Conservation (phyloP, 805 yeast species). For the Starmera pachycereana region DNA sequence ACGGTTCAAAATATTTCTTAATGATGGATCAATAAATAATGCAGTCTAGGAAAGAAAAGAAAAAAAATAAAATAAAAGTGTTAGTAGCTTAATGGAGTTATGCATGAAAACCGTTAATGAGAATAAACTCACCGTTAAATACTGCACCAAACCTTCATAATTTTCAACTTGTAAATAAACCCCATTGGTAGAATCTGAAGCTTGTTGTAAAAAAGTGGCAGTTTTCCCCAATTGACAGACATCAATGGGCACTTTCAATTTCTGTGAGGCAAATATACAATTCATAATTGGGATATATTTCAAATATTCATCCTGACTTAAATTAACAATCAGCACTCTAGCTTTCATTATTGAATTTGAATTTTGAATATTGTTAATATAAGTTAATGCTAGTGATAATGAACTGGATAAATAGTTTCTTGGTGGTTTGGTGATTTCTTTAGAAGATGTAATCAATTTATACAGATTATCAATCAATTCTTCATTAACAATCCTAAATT, state of each 20-base stretch:
- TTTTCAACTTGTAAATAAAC: slow-evolving; percentile 61
- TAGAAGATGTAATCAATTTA: slow-evolving; percentile 18
- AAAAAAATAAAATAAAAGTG: not conserved
- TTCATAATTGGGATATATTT: slow-evolving; percentile 93
- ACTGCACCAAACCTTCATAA: slow-evolving; percentile 74
- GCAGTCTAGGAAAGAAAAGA: slow-evolving; percentile 39
- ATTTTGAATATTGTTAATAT: slow-evolving; percentile 50
- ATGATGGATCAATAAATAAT: slow-evolving; percentile 74
- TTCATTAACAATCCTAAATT: slow-evolving; percentile 72
- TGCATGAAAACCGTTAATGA: not conserved
- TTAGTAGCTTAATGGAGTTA: too few relatives aligned
- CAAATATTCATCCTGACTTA: slow-evolving; percentile 65
- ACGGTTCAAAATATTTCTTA: slow-evolving; percentile 63
- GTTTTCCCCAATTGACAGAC: slow-evolving; percentile 70
- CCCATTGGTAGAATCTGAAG: slow-evolving; percentile 91
- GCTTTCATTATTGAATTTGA: slow-evolving; percentile 44
- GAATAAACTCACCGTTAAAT: slow-evolving; percentile 31
- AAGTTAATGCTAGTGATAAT: slow-evolving; percentile 69
- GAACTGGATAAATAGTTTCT: slow-evolving; percentile 63
- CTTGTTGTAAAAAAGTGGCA: slow-evolving; percentile 87
- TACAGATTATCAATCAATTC: slow-evolving; percentile 52
- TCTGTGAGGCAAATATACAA: slow-evolving; percentile 91
- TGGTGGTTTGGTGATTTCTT: slow-evolving; percentile 20
- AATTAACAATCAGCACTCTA: slow-evolving; percentile 49
- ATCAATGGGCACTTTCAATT: slow-evolving; percentile 81